These are phyloP conservation scores for Erythrophleum fordii DNA, from an alignment of 306 rosid species.

Conservation along the genomic window DNA sequence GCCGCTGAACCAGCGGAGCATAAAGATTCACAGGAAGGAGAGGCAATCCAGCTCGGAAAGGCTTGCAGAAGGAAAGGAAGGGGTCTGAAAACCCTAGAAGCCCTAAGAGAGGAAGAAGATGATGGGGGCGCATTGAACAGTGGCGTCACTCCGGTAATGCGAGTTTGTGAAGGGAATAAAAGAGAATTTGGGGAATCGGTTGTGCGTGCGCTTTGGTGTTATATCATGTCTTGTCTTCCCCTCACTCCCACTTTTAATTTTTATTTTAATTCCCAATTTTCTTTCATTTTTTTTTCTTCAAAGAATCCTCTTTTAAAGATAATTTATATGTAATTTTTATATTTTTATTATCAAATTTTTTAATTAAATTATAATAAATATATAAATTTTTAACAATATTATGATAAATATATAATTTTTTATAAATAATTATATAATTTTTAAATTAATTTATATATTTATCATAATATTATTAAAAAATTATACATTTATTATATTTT, in stretches of 20 bases:
- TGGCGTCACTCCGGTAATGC: slow-evolving; percentile 48
- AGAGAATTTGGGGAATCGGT: slow-evolving; percentile 17
- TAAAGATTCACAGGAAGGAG: slow-evolving; percentile 60
- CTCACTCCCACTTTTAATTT: neutral
- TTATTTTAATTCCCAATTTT: neutral
- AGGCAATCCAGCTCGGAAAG: slow-evolving; percentile 73
- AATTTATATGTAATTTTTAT: no score
- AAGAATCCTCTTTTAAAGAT: no score
- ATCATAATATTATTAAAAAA: no score
- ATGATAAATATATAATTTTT: no score
- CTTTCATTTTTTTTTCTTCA: no score
- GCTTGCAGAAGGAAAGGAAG: slow-evolving; percentile 11
- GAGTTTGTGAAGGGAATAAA: slow-evolving; percentile 40
- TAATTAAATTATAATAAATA: no score
- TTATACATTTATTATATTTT: no score
- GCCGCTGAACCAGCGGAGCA: slow-evolving; percentile 90
- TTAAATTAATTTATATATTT: no score
- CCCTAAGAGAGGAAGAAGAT: slow-evolving; percentile 50
- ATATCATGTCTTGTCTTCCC: neutral
- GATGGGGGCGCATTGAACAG: slow-evolving; percentile 67
- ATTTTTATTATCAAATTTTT: no score
- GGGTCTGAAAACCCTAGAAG: slow-evolving; percentile 47
- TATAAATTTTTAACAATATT: no score
- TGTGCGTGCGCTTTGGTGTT: slow-evolving; percentile 23
- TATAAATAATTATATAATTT: no score